These are phyloP conservation scores for Naematelia aurantialba DNA, from an alignment of 768 basidiomycete genomes.

Conservation along the genomic window DNA sequence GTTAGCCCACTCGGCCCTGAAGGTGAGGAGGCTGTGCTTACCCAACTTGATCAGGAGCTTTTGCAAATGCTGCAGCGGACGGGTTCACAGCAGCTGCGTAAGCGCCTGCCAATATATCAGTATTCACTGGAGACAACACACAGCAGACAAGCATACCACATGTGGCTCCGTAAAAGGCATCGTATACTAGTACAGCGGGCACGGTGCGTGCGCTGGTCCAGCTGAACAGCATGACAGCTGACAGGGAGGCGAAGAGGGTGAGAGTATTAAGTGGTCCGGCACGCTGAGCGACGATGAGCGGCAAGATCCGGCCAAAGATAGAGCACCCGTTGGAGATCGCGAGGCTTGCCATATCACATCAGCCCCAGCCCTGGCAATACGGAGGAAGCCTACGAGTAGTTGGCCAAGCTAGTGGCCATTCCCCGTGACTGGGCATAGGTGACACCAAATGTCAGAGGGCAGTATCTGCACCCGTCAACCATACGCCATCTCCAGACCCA, in stretches of 20 bases:
- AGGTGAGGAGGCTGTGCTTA: slow-evolving; percentile 3
- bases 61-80: slow-evolving; percentile 25
- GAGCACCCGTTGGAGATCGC: slow-evolving; percentile 43
- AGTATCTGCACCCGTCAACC: slow-evolving; percentile 54
- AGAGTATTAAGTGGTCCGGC: slow-evolving; percentile 65
- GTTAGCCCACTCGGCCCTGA: neutral
- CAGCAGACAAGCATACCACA: slow-evolving; percentile 19
- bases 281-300: slow-evolving; percentile 41
- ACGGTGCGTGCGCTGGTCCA: slow-evolving; percentile 58
- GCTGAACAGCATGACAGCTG: slow-evolving; percentile 61
- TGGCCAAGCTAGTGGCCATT: slow-evolving; percentile 16
- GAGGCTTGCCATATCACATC: slow-evolving; percentile 25
- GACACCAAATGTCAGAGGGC: slow-evolving; percentile 51
- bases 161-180: slow-evolving; percentile 26
- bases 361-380: slow-evolving; percentile 1
- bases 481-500: no score
- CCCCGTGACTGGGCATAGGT: slow-evolving; percentile 17
- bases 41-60: slow-evolving; percentile 20
- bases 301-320: slow-evolving; percentile 39
- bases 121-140: neutral
- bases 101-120: slow-evolving; percentile 12
- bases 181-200: slow-evolving; percentile 19
- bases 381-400: slow-evolving; percentile 26
- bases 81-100: slow-evolving; percentile 24
- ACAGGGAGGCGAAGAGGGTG: slow-evolving; percentile 60